Conservation (phyloP, 2,329 filamentous ascomycete species). For the Raffaelea ambrosiae region DNA sequence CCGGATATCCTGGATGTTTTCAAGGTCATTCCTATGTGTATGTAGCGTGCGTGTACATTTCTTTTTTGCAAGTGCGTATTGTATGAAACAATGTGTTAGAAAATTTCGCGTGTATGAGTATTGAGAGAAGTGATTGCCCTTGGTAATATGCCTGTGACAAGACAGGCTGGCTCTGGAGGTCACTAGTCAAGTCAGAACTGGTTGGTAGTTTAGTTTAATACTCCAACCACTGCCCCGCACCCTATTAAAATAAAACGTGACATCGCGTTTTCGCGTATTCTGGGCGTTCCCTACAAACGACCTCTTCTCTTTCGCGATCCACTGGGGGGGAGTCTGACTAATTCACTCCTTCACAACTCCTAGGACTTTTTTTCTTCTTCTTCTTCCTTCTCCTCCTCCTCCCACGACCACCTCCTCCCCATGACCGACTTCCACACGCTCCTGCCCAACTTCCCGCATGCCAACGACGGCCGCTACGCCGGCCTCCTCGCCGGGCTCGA, state of each 20-base stretch:
- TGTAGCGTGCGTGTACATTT: background rate
- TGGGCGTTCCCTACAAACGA: background rate
- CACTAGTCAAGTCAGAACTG: no score
- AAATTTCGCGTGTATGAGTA: no score
- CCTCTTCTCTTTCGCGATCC: background rate
- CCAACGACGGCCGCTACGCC: slow-evolving; percentile 51
- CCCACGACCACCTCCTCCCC: background rate
- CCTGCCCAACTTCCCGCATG: slow-evolving; percentile 69
- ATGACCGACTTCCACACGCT: slow-evolving; percentile 85
- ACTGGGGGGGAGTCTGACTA: no score
- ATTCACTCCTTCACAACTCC: no score
- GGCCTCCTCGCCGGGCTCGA: slow-evolving; percentile 75
- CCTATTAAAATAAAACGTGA: slow-evolving; percentile 5
- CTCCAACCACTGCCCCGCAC: slow-evolving; percentile 1
- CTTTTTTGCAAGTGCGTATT: background rate
- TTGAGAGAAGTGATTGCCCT: no score
- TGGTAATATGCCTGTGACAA: no score
- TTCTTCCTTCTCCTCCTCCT: background rate
- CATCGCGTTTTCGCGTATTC: slow-evolving; percentile 7
- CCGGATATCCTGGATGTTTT: slow-evolving; percentile 1
- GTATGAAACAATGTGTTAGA: no score
- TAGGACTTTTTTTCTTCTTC: no score
- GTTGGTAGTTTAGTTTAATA: no score
- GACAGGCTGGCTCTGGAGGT: no score
- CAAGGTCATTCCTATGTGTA: background rate